A percentile compares a stretch with the other conserved stretches of the same genome.
These are phyloP conservation scores for Cenococcum geophilum DNA, from an alignment of 495 filamentous ascomycete species.

Conservation along the genomic window DNA sequence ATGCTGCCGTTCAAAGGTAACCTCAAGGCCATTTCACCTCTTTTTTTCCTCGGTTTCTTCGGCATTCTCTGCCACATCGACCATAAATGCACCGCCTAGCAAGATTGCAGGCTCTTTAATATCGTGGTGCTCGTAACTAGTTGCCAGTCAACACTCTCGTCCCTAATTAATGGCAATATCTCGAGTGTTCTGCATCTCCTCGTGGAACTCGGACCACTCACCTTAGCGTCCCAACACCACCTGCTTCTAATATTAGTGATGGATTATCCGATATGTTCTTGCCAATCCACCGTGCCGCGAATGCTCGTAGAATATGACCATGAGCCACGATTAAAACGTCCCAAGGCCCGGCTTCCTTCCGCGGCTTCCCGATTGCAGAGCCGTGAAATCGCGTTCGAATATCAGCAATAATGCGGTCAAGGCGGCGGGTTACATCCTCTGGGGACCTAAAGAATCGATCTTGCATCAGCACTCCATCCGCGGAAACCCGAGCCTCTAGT, in stretches of 20 bases:
- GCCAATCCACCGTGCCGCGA: slow-evolving; percentile 32
- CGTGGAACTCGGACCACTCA: slow-evolving; percentile 26
- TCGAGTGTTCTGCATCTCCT: no score
- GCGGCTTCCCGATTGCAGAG: slow-evolving; percentile 34
- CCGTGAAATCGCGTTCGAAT: slow-evolving; percentile 37
- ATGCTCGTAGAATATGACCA: slow-evolving; percentile 40
- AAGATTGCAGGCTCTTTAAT: slow-evolving; percentile 65
- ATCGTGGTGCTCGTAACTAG: slow-evolving; percentile 56
- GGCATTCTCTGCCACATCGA: slow-evolving; percentile 44
- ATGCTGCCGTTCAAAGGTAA: no score
- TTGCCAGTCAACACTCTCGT: slow-evolving; percentile 24
- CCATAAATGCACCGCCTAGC: slow-evolving; percentile 60
- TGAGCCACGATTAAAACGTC: slow-evolving; percentile 43
- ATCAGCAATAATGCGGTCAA: slow-evolving; percentile 37
- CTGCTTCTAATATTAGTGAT: slow-evolving; percentile 42
- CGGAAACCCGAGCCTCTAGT: slow-evolving; percentile 46
- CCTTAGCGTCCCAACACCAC: slow-evolving; percentile 57
- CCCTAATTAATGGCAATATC: neutral
- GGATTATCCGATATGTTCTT: slow-evolving; percentile 32
- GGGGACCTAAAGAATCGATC: slow-evolving; percentile 26
- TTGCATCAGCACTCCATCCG: neutral
- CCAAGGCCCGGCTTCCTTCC: slow-evolving; percentile 29
- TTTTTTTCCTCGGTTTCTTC: slow-evolving; percentile 25
- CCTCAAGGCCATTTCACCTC: neutral
- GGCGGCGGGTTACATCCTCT: slow-evolving; percentile 37